phyloP scores from a whole-genome alignment of 129 eudicot species.

The Artemisia tridentata region DNA sequence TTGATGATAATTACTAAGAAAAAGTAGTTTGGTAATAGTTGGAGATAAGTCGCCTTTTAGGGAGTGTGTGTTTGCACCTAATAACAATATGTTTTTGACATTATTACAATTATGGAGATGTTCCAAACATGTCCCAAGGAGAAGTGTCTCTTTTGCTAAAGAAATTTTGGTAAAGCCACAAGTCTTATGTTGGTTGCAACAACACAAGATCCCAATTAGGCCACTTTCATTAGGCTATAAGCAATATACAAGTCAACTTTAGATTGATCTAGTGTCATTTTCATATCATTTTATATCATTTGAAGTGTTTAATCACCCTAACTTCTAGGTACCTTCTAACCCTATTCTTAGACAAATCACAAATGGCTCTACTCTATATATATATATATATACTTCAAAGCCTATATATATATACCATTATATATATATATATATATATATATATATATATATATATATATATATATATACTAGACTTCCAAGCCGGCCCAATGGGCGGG shows the following conservation, averaged over 20 bases:
- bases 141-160: conserved; percentile 17
- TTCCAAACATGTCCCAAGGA: conserved; percentile 17
- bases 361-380: no score
- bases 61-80: conserved; percentile 25
- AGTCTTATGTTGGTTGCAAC: conserved; percentile 31
- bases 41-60: not conserved
- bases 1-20: not conserved
- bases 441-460: no score
- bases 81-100: conserved; percentile 27
- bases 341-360: conserved; percentile 24
- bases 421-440: no score
- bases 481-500: no score
- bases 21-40: not conserved
- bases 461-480: no score
- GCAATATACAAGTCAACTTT: conserved; percentile 40
- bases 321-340: conserved; percentile 27
- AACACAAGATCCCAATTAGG: conserved; percentile 28
- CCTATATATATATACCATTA: no score
- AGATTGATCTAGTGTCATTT: conserved; percentile 35
- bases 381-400: no score
- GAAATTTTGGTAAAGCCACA: conserved; percentile 11
- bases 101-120: conserved; percentile 24
- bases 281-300: conserved; percentile 16
- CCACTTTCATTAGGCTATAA: conserved; percentile 40
- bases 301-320: conserved; percentile 28